phyloP scores from a whole-genome alignment of 2,329 filamentous ascomycete species.

The Fusarium nurragi region DNA sequence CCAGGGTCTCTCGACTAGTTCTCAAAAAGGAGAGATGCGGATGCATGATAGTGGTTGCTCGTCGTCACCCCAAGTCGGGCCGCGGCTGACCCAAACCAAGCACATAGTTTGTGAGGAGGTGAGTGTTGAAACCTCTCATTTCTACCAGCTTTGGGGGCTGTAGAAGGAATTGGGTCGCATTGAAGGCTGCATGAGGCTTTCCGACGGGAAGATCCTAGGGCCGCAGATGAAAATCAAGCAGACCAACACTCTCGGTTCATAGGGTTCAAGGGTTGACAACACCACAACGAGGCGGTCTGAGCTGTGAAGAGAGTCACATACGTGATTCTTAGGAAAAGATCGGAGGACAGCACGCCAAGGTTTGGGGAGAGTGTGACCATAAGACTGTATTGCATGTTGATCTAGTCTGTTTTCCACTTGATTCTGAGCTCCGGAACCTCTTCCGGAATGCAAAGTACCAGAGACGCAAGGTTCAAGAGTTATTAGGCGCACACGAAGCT shows the following conservation, averaged over 20 bases:
- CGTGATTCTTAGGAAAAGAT: conserved; percentile 17
- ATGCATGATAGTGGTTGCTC: conserved; percentile 31
- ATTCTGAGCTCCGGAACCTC: conserved; percentile 29
- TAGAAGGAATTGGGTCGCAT: conserved; percentile 34
- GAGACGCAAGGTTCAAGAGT: conserved; percentile 26
- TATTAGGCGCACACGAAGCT: conserved; percentile 8
- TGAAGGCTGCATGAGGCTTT: conserved; percentile 37
- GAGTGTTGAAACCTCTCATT: conserved; percentile 9
- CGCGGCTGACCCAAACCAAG: conserved; percentile 18
- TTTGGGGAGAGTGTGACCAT: conserved; percentile 21
- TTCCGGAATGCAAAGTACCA: conserved; percentile 28
- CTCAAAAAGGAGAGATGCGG: conserved; percentile 17
- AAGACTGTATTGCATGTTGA: conserved; percentile 31
- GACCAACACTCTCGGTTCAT: conserved; percentile 25
- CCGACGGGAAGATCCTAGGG: conserved; percentile 39
- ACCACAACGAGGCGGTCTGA: conserved; percentile 24
- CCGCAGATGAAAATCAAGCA: conserved; percentile 22
- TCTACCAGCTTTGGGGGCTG: conserved; percentile 7
- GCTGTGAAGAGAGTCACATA: neutral
- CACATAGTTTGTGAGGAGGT: conserved; percentile 8
- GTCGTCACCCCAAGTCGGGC: conserved; percentile 20
- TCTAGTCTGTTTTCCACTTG: conserved; percentile 34
- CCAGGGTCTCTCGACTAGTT: conserved; percentile 36
- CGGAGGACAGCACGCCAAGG: conserved; percentile 27
- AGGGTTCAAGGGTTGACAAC: conserved; percentile 9